phyloP scores from a whole-genome alignment of 257 asterid genomes.

The Solanum lycopersicoides region DNA sequence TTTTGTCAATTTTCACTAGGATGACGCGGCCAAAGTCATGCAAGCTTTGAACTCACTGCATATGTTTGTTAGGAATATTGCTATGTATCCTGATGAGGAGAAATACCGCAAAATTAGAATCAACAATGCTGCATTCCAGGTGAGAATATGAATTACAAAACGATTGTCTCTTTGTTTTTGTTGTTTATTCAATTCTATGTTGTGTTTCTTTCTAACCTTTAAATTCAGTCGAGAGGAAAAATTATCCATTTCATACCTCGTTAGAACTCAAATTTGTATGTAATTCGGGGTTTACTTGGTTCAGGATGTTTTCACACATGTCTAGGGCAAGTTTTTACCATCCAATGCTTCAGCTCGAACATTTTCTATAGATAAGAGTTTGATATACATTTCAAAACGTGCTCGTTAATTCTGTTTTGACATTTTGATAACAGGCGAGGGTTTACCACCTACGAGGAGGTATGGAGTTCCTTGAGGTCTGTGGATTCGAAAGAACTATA shows the following conservation, averaged over 20 bases:
- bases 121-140: slow-evolving; percentile 76
- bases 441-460: slow-evolving; percentile 83
- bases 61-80: slow-evolving; percentile 70
- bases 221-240: neutral
- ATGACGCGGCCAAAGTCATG: slow-evolving; percentile 82
- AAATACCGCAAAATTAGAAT: slow-evolving; percentile 85
- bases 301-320: neutral
- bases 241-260: neutral
- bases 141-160: slow-evolving; percentile 7
- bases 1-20: slow-evolving; percentile 27
- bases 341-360: neutral
- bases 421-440: slow-evolving; percentile 49
- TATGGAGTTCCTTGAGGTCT: slow-evolving; percentile 74
- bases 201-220: neutral
- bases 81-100: slow-evolving; percentile 81
- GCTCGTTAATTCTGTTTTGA: neutral
- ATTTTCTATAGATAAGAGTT: neutral
- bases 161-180: neutral
- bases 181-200: neutral
- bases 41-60: slow-evolving; percentile 69
- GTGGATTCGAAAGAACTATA: slow-evolving; percentile 82
- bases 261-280: neutral
- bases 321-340: neutral
- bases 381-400: neutral
- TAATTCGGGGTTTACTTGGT: neutral